Conservation (phyloP, 176 grass and related monocot species). For the Carex myosuroides region DNA sequence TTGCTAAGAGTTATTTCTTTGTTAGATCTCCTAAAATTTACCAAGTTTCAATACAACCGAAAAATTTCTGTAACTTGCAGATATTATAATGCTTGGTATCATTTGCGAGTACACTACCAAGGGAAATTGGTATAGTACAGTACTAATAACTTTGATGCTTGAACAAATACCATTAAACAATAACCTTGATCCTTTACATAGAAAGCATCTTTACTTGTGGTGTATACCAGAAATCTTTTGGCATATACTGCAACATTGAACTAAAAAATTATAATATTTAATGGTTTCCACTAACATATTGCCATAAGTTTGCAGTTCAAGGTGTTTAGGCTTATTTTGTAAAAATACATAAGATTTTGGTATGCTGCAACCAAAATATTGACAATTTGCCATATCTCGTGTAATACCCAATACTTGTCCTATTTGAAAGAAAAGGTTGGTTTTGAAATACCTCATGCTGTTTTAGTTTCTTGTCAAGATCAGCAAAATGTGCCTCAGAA, state of each 20-base stretch:
- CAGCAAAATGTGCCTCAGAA: conserved; percentile 63
- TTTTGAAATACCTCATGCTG: conserved; percentile 61
- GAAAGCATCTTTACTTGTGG: background rate
- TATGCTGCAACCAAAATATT: background rate
- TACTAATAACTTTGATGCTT: background rate
- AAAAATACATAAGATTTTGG: background rate
- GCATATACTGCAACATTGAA: no score
- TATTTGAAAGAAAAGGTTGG: conserved; percentile 2
- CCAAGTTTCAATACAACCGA: background rate
- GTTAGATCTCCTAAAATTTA: background rate
- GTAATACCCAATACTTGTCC: background rate
- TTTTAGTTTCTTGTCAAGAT: conserved; percentile 77
- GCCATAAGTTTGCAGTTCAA: background rate
- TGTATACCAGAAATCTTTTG: background rate
- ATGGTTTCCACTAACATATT: background rate
- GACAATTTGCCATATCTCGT: background rate
- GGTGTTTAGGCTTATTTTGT: background rate
- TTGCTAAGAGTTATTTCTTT: background rate
- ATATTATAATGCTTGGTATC: background rate
- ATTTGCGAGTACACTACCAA: background rate
- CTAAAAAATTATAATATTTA: no score
- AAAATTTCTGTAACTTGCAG: background rate
- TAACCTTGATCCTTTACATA: background rate
- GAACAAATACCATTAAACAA: background rate
- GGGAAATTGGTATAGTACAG: background rate